Conservation (phyloP, 164 flowering plant genomes). For the Umbilicus rupestris region DNA sequence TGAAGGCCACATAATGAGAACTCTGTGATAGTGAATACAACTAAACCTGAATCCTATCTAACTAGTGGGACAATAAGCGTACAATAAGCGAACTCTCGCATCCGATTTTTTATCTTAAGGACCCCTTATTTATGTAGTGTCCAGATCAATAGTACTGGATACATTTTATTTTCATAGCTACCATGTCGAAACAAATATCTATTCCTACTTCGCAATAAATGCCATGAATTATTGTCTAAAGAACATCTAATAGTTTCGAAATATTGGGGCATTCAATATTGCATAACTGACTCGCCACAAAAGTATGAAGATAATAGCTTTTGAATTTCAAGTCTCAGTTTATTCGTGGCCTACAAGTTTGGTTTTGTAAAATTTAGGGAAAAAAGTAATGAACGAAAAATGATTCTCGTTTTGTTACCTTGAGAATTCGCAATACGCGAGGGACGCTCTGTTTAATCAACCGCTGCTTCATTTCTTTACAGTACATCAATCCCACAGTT, state of each 20-base stretch:
- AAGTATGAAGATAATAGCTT: not conserved
- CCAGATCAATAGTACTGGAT: not conserved
- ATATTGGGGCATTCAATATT: no score
- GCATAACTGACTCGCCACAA: not conserved
- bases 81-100: not conserved
- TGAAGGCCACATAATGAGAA: not conserved
- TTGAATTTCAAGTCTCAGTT: not conserved
- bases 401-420: slow-evolving; percentile 41
- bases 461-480: slow-evolving; percentile 79
- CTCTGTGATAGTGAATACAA: not conserved
- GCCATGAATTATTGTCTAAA: not conserved
- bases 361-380: not conserved
- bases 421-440: slow-evolving; percentile 77
- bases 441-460: slow-evolving; percentile 81
- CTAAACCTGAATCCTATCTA: not conserved
- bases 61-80: not conserved
- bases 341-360: not conserved
- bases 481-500: slow-evolving; percentile 89
- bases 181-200: not conserved
- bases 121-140: not conserved
- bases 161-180: not conserved
- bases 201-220: not conserved
- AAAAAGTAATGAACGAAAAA: not conserved
- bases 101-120: not conserved
- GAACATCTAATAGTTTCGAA: not conserved